Base-by-base conservation (phyloP, 2,329 filamentous ascomycete species). In the Chrysoporthe deuterocubensis region DNA sequence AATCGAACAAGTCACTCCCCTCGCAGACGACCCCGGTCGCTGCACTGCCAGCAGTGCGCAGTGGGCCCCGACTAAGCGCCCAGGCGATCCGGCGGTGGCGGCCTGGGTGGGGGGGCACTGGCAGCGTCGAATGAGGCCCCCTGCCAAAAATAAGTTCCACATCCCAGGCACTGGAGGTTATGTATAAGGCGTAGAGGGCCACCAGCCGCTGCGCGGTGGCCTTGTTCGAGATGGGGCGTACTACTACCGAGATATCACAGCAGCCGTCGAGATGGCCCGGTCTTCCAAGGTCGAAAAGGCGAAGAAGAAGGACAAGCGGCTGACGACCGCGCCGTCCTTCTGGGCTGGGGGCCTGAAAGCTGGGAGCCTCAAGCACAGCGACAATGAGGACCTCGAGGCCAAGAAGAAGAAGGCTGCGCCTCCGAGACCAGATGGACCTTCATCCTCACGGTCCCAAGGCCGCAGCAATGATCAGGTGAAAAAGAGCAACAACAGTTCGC, bases 271-370 rank as follows among this genome's bases (percentile, higher is more conserved):
- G 13, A 61, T 61, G 59, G 59, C 43, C 48, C 26, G 26, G 26
- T 26, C 37, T 14, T 26, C 16, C 14, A 52, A 56, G 14, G 43
- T 43, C 26, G 52, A 64, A 4, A 62, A 66, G 58, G 42, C 13
- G 21, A 62, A 62, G n/a, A 68, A 59, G 21, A 66, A 59, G 46
- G 66, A 26, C 18, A 59, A 52, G 50, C 61, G 42, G 56, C 52
- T 43, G 32, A 46, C 54, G 7, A 65, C 42, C 5, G 16, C 54
- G n/a, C 43, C 43, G n/a, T 46, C 42, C 34, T 59, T 42, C 46
- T 59, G 42, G 43, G 13, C 16, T 18, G 46, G 21, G 32, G 59
- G 18, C n/a, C 37, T 54, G 18, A 61, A 48, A 21, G 44, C 58
- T 16, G 43, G 58, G 42, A 21, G 40, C 26, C 59, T 18, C 59